Evolutionary conservation across 192 early-diverging fungal species (phyloP), one percentile per base, ranked within the genome.

Genomic region (Kickxella alabastrina): DNA sequence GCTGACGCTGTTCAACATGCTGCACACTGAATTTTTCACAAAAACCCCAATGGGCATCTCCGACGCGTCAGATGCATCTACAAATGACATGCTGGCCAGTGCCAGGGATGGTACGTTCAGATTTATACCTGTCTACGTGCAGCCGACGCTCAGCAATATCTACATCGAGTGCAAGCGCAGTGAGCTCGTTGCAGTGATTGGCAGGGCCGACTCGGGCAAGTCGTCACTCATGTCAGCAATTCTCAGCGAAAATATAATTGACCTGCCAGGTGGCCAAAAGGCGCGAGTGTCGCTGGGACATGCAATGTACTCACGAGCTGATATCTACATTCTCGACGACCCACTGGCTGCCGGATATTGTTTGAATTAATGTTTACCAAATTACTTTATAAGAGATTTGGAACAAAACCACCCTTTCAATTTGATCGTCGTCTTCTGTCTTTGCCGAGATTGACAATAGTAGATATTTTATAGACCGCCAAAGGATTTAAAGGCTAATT

Each of bases 181-280:
- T 15, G 47, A 62, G 44, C 71, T 87, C 15, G 75, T 82, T 1
- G 79, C 80, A 0, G 67, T 88, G 17, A 64, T 83, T 36, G 84
- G 86, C 21, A 48, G 68, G 9, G 85, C 85, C 14, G 86, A 85
- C 3, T 57, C 64, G 4, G 86, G 86, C 50, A 88, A 88, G 62
- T 82, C 82, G 27, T 79, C 78, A 15, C 41, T 87, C 22, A 49
- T 80, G 9, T 69, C 74, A 29, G 87, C 82, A 0, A 62, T 87
- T 12, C 45, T 85, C 6, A 12, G 31, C 12, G 31, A 32, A 32
- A 32, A 32, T 6, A 12, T 6, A 32, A 32, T 32, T 32, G 12
- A 6, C 12, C 31, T 32, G 6, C 12, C 31, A 8, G 31, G 31
- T 8, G 31, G 31, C 6, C 31, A 32, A 12, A 32, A 32, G 12